Base-by-base conservation (phyloP, 495 filamentous ascomycete species). In the Daldinia decipiens region DNA sequence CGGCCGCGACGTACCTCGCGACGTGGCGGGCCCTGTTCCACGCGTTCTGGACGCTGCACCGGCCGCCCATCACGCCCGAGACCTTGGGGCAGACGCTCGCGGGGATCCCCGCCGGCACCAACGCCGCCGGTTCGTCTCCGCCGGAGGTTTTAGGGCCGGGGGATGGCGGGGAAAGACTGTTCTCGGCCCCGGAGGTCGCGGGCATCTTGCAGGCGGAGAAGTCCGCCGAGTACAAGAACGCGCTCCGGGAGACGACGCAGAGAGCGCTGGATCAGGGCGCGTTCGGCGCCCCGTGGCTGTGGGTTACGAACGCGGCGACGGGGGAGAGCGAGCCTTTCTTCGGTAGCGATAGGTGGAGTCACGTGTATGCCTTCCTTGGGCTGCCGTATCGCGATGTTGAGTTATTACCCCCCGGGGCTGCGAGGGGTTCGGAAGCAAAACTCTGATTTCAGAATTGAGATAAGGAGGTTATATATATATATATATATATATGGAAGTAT, bases 201-300 rank as follows among this genome's bases (percentile, higher is more conserved):
- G 74, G 72, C 6, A 90, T 93, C 64, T 32, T 92, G 7, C 70
- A 65, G 1, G 84, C 80, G 0, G 85, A 86, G 0, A 76, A 62
- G 7, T 77, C 71, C 24, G 77, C 81, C 0, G 79, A 88, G 71
- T 83, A 85, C 66, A 94, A 94, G 79, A 78, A 87, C 29, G 77
- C 75, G 29, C 75, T 94, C 55, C 83, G 81, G 55, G 81, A 76
- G 3, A 85, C 86, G 32, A 93, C 91, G 32, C 77, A 86, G 63
- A 82, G 84, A 67, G 87, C 83, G 5, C 70, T 93, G 11, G 83
- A 88, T 43, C 77, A 73, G 17, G 92, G 92, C 0, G 91, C 91
- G 1, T 94, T 91, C 78, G 92, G 92, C 0, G 87, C 87, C 58
- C 92, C 92, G 0, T 94, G 91, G 90, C 82, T 92, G 64, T 90